A percentile compares a stretch with the other conserved stretches of the same genome.
Evolutionary conservation across 2,329 filamentous ascomycete species (phyloP).

Genomic region (Alternaria solani): DNA sequence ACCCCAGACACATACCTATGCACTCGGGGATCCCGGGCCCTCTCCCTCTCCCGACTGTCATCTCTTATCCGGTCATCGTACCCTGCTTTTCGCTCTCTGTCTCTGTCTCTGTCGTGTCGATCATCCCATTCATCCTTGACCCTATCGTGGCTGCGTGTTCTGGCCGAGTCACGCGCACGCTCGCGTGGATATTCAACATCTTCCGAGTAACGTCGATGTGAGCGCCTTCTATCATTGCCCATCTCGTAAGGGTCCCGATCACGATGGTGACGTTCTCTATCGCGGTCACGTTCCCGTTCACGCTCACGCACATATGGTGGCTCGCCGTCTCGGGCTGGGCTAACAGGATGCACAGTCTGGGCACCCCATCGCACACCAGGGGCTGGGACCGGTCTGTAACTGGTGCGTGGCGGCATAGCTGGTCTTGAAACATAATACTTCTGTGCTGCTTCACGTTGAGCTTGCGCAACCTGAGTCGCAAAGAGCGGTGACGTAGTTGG

Average conservation of each 20-base stretch:
- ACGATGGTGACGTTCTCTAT: constrained; percentile 21
- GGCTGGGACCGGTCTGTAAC: constrained; percentile 34
- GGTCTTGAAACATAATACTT: constrained; percentile 45
- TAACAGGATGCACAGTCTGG: constrained; percentile 22
- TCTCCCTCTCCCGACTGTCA: constrained; percentile 23
- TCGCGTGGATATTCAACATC: constrained; percentile 39
- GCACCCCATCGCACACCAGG: constrained; percentile 34
- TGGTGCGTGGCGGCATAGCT: constrained; percentile 33
- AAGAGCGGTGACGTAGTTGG: constrained; percentile 58
- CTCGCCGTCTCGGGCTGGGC: constrained; percentile 34
- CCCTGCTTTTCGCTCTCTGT: constrained; percentile 2
- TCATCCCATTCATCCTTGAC: constrained; percentile 39
- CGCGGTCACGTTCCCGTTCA: constrained; percentile 28
- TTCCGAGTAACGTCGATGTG: constrained; percentile 34
- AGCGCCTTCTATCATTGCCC: constrained; percentile 19
- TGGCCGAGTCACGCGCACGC: constrained; percentile 24
- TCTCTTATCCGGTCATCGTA: constrained; percentile 15
- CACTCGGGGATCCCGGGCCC: constrained; percentile 32
- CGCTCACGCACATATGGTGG: constrained; percentile 27
- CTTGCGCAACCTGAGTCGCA: constrained; percentile 55
- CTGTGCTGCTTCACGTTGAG: constrained; percentile 37
- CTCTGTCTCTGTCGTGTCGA: constrained; percentile 12
- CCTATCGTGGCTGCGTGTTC: constrained; percentile 41
- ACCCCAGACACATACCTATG: constrained; percentile 47
- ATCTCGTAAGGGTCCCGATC: constrained; percentile 22